phyloP scores from a whole-genome alignment of 768 basidiomycete species.

The Lyophyllum shimeji region DNA sequence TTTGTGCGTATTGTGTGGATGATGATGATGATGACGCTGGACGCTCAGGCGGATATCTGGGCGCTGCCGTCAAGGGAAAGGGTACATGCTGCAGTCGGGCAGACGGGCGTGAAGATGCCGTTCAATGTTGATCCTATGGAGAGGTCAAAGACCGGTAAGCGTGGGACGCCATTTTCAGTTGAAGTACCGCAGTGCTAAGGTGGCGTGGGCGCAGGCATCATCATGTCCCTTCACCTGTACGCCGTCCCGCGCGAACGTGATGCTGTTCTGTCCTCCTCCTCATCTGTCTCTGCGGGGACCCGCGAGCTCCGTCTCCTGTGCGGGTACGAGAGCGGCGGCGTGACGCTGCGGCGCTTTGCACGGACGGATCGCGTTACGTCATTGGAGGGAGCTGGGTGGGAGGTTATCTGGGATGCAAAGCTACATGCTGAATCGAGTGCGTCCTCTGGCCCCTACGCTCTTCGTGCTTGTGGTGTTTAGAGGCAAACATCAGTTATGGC shows the following conservation, averaged over 20 bases:
- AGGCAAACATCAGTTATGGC: slow-evolving; percentile 67
- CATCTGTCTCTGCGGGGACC: slow-evolving; percentile 26
- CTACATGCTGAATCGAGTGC: slow-evolving; percentile 73
- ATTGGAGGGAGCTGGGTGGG: slow-evolving; percentile 76
- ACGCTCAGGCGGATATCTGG: slow-evolving; percentile 83
- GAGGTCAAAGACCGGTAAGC: slow-evolving; percentile 55
- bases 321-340: slow-evolving; percentile 87
- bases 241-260: slow-evolving; percentile 17
- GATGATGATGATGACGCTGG: not conserved
- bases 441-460: slow-evolving; percentile 18
- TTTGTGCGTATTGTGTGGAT: not conserved
- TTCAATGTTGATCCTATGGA: slow-evolving; percentile 48
- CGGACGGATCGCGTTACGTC: slow-evolving; percentile 43
- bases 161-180: not conserved
- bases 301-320: slow-evolving; percentile 60
- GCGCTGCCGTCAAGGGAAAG: slow-evolving; percentile 64
- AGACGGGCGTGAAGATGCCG: slow-evolving; percentile 36
- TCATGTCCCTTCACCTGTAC: slow-evolving; percentile 85
- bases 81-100: slow-evolving; percentile 85
- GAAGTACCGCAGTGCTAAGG: not conserved
- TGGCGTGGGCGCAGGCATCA: slow-evolving; percentile 54
- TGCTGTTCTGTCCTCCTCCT: slow-evolving; percentile 22
- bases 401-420: slow-evolving; percentile 62
- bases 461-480: not conserved
- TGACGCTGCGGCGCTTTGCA: slow-evolving; percentile 62